These are phyloP conservation scores for Cryptosporidium parvum DNA, from an alignment of 169 alveolate genomes.

Conservation along the genomic window DNA sequence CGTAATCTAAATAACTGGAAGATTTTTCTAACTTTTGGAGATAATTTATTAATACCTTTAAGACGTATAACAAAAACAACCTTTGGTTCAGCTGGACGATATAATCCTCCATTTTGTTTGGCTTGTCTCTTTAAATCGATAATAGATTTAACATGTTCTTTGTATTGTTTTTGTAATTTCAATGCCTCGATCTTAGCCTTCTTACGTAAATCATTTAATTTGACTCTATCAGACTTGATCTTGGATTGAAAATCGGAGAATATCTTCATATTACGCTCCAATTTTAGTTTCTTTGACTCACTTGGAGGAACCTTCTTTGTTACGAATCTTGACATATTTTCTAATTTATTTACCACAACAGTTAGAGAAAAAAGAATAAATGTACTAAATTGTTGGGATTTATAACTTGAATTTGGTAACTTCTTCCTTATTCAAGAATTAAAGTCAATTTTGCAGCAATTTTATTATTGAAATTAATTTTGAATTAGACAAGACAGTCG, in stretches of 20 bases:
- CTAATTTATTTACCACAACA: constrained; percentile 2
- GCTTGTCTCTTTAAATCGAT: constrained; percentile 80
- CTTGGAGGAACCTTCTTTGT: constrained; percentile 69
- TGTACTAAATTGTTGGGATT: constrained; percentile 4
- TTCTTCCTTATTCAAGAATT: constrained; percentile 2
- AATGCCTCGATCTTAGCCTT: constrained; percentile 66
- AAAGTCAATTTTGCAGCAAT: constrained; percentile 13
- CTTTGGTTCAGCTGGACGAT: constrained; percentile 92
- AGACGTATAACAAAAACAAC: constrained; percentile 95
- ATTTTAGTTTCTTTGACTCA: constrained; percentile 50
- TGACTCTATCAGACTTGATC: constrained; percentile 14
- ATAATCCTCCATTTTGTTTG: constrained; percentile 84
- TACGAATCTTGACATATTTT: constrained; percentile 13
- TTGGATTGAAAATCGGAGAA: not conserved
- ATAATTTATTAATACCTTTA: constrained; percentile 96
- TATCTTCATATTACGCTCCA: constrained; percentile 34
- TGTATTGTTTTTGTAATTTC: constrained; percentile 63
- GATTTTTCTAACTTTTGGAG: constrained; percentile 96
- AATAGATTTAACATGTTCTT: constrained; percentile 48
- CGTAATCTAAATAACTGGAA: constrained; percentile 96
- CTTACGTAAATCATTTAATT: constrained; percentile 18
- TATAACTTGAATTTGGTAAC: not conserved
- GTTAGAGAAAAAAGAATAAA: not conserved
- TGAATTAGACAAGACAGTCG: constrained; percentile 8
- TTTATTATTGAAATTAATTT: not conserved